Evolutionary conservation across 306 rosid genomes (phyloP), one percentile per base, ranked within the genome.

Genomic region (Lupinus albus): DNA sequence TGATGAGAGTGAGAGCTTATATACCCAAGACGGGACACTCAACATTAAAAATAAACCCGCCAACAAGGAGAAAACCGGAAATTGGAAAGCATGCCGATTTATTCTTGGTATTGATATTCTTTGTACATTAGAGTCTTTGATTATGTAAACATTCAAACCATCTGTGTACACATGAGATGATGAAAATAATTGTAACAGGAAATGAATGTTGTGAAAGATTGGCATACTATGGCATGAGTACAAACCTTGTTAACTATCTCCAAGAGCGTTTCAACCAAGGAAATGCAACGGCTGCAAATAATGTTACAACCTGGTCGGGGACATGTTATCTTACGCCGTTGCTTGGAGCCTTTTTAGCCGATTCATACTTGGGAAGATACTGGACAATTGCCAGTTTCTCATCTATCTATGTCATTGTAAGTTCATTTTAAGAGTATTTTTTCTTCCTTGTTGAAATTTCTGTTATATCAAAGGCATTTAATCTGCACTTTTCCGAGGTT

Each of bases 191-290:
- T 69, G 20, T 64, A 35, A 52, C 81, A 87, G 95, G 88, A 33
- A 87, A 84, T 66, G 96, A 90, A 47, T 87, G 96, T 61, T 87
- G 90, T 50, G 96, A 90, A 65, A 87, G 96, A 73, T 73, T 90
- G 85, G 96, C 96, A 20, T 87, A 90, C 76, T 90, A 90, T 62
- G 95, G 96, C 42, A 85, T 90, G 95, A 76, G 92, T 49, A 87
- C 95, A 63, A 87, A 90, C 80, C 81, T 90, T 14, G 96, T 90
- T 79, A 90, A 90, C 86, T 90, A 87, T 84, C 87, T 90, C 7
- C 64, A 79, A 15, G 61, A 57, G 2, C 95, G 80, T 55, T 87
- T 76, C 61, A 47, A 70, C 51, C 80, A 74, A 79, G 88, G 84
- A 71, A 90, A 79, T 75, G 82, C 64, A 21, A 13, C 82, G 9